Conservation (phyloP, 2,329 filamentous ascomycete genomes). For the Didymella keratinophila region DNA sequence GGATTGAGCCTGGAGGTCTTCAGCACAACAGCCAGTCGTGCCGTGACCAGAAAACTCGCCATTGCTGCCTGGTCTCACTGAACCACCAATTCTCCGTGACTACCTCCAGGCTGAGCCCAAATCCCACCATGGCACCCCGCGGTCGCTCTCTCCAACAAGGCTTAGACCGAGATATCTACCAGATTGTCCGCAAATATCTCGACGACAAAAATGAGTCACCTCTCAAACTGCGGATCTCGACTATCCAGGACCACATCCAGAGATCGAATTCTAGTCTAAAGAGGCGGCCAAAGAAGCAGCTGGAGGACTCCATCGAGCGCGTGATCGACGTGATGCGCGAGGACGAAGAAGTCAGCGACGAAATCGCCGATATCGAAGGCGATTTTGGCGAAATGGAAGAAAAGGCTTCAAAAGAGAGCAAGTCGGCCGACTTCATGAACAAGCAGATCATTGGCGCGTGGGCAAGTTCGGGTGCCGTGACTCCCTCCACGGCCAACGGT, state of each 20-base stretch:
- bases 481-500: constrained; percentile 35
- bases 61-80: neutral
- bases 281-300: constrained; percentile 77
- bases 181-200: constrained; percentile 78
- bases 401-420: constrained; percentile 28
- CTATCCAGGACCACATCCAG: constrained; percentile 81
- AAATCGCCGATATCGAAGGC: constrained; percentile 58
- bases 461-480: constrained; percentile 48
- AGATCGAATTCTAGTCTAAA: constrained; percentile 86
- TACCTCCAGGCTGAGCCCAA: neutral
- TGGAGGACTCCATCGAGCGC: constrained; percentile 86
- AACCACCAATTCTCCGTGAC: neutral
- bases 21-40: neutral
- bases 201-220: constrained; percentile 64
- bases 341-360: constrained; percentile 63
- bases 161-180: constrained; percentile 68
- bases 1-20: constrained; percentile 7
- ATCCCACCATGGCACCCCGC: constrained; percentile 35
- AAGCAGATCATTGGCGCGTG: constrained; percentile 68
- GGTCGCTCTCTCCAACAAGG: constrained; percentile 48
- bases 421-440: constrained; percentile 66
- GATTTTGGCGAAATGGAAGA: constrained; percentile 38
- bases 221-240: constrained; percentile 64
- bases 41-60: neutral
- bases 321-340: constrained; percentile 76